These are phyloP conservation scores for Ceratocystis colombiana DNA, from an alignment of 2,329 filamentous ascomycete species.

Conservation along the genomic window DNA sequence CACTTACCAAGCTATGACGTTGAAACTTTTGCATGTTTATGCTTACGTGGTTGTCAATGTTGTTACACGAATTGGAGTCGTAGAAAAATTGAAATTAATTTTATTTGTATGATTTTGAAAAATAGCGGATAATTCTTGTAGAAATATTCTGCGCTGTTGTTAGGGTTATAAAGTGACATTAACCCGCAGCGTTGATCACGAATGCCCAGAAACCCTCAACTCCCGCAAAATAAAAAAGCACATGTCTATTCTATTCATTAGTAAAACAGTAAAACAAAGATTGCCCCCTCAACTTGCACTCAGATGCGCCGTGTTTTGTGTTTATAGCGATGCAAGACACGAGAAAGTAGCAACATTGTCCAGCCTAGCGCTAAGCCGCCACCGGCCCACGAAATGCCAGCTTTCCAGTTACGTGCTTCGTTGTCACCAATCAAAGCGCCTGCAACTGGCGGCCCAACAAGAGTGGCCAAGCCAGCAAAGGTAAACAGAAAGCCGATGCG, in stretches of 20 bases:
- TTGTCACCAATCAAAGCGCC: slow-evolving; percentile 34
- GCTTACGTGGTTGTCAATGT: too few relatives aligned
- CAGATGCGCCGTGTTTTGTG: background rate
- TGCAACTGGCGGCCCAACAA: slow-evolving; percentile 36
- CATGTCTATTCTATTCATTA: background rate
- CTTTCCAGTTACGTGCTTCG: slow-evolving; percentile 30
- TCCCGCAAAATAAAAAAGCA: background rate
- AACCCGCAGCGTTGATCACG: too few relatives aligned
- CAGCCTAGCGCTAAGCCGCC: slow-evolving; percentile 30
- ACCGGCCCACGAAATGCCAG: slow-evolving; percentile 32
- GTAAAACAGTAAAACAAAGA: background rate
- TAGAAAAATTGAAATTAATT: too few relatives aligned
- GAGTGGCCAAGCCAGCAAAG: slow-evolving; percentile 40
- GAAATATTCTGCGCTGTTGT: too few relatives aligned
- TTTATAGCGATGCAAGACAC: slow-evolving; percentile 24
- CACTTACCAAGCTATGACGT: background rate
- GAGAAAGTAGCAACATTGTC: slow-evolving; percentile 27
- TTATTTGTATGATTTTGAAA: too few relatives aligned
- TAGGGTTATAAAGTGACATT: too few relatives aligned
- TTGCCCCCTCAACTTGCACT: background rate
- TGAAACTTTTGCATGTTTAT: background rate
- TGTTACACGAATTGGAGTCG: too few relatives aligned
- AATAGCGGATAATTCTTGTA: too few relatives aligned
- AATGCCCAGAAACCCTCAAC: too few relatives aligned
- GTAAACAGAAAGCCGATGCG: slow-evolving; percentile 37